Conservation (phyloP, 2,329 filamentous ascomycete species). For the Acrodontium crateriforme region DNA sequence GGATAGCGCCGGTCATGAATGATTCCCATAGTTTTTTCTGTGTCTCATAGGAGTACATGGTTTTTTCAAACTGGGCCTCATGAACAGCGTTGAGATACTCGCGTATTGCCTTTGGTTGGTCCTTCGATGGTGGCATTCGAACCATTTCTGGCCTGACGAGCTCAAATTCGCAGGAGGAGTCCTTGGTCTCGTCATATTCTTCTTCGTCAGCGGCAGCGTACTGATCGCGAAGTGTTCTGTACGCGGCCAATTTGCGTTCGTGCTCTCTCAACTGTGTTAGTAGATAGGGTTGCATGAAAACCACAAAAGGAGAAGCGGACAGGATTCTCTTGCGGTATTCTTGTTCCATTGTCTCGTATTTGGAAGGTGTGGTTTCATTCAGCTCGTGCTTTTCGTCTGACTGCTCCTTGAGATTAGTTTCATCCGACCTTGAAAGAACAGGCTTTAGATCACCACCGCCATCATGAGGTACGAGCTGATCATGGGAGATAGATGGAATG, state of each 20-base stretch:
- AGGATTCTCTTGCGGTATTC: constrained; percentile 87
- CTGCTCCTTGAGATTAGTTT: not conserved
- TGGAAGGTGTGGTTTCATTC: constrained; percentile 48
- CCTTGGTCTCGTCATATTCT: constrained; percentile 19
- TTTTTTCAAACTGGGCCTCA: constrained; percentile 92
- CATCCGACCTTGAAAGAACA: not conserved
- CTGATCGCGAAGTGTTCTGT: constrained; percentile 72
- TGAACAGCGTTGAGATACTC: constrained; percentile 91
- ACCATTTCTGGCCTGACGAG: constrained; percentile 95
- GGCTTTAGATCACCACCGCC: too few relatives aligned
- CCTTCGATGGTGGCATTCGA: constrained; percentile 66
- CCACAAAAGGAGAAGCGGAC: constrained; percentile 91
- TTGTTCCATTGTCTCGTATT: constrained; percentile 88
- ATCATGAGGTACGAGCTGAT: too few relatives aligned
- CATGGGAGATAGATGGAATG: constrained; percentile 40
- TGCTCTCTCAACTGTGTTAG: constrained; percentile 85
- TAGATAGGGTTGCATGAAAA: constrained; percentile 85
- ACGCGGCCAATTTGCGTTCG: constrained; percentile 67
- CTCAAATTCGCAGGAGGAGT: constrained; percentile 49
- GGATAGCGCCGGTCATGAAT: constrained; percentile 74
- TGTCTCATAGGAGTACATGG: constrained; percentile 81
- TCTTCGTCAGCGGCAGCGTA: constrained; percentile 29
- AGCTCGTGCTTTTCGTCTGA: constrained; percentile 2
- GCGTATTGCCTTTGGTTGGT: constrained; percentile 78
- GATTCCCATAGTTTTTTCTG: constrained; percentile 95